Evolutionary conservation across 1,284 basidiomycete species (phyloP).

Genomic region (Ceratobasidium papillatum): DNA sequence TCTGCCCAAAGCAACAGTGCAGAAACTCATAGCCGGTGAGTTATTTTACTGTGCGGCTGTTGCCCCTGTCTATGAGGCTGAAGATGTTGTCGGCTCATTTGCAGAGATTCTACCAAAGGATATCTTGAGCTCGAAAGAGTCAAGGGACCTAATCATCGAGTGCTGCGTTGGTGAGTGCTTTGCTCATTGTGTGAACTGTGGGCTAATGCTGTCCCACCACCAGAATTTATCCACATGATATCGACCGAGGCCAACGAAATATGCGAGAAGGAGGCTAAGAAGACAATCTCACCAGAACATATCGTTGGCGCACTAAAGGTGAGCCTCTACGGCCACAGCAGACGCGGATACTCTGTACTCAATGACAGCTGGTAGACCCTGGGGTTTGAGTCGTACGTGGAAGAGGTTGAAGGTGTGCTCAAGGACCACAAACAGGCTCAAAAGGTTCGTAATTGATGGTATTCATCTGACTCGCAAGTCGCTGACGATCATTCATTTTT

Average conservation of each 20-base stretch:
- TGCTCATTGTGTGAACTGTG: neutral
- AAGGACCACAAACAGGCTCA: slow-evolving; percentile 96
- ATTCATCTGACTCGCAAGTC: neutral
- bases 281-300: slow-evolving; percentile 98
- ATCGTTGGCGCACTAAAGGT: slow-evolving; percentile 93
- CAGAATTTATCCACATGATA: slow-evolving; percentile 98
- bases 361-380: slow-evolving; percentile 63
- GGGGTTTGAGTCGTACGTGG: slow-evolving; percentile 87
- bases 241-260: slow-evolving; percentile 98
- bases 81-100: neutral
- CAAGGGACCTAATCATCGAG: slow-evolving; percentile 95
- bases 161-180: slow-evolving; percentile 89
- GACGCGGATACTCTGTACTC: slow-evolving; percentile 4
- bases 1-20: slow-evolving; percentile 95
- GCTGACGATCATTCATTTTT: slow-evolving; percentile 44
- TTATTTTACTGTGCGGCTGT: slow-evolving; percentile 25
- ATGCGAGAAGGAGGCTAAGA: slow-evolving; percentile 98
- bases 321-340: slow-evolving; percentile 45
- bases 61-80: neutral
- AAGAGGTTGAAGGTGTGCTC: slow-evolving; percentile 90
- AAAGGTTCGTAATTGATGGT: slow-evolving; percentile 66
- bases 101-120: slow-evolving; percentile 91
- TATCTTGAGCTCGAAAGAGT: slow-evolving; percentile 93
- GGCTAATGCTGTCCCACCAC: slow-evolving; percentile 15
- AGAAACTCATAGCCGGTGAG: slow-evolving; percentile 94